Conservation (phyloP, 768 basidiomycete species). For the Saitozyma sp. region DNA sequence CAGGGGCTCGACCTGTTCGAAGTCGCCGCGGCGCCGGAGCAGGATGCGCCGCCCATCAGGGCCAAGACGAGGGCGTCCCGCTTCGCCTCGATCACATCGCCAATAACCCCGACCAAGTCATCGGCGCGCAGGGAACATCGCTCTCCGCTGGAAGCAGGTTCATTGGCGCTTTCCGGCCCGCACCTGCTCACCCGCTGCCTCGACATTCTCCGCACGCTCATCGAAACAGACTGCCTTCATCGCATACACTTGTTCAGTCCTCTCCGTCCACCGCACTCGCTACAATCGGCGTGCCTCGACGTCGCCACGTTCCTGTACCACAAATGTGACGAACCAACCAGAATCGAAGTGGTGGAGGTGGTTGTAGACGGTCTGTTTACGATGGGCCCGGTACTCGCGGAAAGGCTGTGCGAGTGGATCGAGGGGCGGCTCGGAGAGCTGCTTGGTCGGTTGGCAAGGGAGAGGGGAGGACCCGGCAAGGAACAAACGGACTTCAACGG, state of each 20-base stretch:
- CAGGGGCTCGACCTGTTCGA: slow-evolving; percentile 32
- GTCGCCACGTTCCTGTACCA: slow-evolving; percentile 68
- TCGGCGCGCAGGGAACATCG: background rate
- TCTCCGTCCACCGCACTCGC: slow-evolving; percentile 67
- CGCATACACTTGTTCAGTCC: slow-evolving; percentile 63
- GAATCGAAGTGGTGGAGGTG: slow-evolving; percentile 66
- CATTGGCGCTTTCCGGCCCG: slow-evolving; percentile 13
- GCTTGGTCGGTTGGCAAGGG: slow-evolving; percentile 48
- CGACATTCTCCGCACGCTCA: slow-evolving; percentile 49
- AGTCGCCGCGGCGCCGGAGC: background rate
- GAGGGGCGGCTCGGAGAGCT: slow-evolving; percentile 64
- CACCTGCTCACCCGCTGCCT: slow-evolving; percentile 62
- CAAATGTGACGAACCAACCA: slow-evolving; percentile 58
- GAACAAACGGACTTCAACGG: too few species aligned
- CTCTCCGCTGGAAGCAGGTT: background rate
- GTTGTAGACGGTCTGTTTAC: slow-evolving; percentile 73
- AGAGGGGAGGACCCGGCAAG: slow-evolving; percentile 17
- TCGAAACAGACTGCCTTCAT: slow-evolving; percentile 72
- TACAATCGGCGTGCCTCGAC: slow-evolving; percentile 73
- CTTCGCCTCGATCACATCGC: slow-evolving; percentile 14
- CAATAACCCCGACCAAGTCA: slow-evolving; percentile 9
- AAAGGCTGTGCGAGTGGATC: slow-evolving; percentile 67
- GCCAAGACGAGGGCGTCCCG: slow-evolving; percentile 24
- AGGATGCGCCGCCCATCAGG: slow-evolving; percentile 13
- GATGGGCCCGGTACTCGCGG: slow-evolving; percentile 65